These are phyloP conservation scores for Hypoxylon cercidicola DNA, from an alignment of 495 filamentous ascomycete species.

Conservation along the genomic window DNA sequence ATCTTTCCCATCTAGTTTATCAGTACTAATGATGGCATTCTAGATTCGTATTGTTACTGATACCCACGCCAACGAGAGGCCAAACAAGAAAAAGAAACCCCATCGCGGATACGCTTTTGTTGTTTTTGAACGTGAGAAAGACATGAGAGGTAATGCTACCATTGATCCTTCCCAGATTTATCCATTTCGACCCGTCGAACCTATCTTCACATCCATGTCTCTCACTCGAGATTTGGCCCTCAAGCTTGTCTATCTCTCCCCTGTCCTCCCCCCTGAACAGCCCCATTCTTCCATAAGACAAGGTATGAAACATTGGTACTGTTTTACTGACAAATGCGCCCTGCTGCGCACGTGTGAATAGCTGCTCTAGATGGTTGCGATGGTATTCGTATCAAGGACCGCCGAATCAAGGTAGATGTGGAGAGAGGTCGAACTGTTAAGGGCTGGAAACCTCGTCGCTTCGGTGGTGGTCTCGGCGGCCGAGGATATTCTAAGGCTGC, in stretches of 20 bases:
- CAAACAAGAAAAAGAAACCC: slow-evolving; percentile 82
- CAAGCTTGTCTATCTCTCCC: slow-evolving; percentile 64
- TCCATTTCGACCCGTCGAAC: slow-evolving; percentile 47
- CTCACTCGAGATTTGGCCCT: slow-evolving; percentile 60
- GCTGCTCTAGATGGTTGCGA: slow-evolving; percentile 72
- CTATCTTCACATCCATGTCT: slow-evolving; percentile 42
- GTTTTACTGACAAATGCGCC: slow-evolving; percentile 67
- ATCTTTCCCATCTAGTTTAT: slow-evolving; percentile 11
- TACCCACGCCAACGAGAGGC: slow-evolving; percentile 71
- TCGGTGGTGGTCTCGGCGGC: slow-evolving; percentile 91
- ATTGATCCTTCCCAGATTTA: slow-evolving; percentile 52
- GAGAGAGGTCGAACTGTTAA: slow-evolving; percentile 95
- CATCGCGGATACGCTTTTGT: slow-evolving; percentile 96
- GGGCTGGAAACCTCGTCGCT: slow-evolving; percentile 91
- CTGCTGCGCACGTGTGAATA: slow-evolving; percentile 63
- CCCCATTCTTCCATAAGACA: slow-evolving; percentile 34
- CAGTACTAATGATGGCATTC: slow-evolving; percentile 33
- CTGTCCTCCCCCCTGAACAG: slow-evolving; percentile 22
- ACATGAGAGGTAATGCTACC: slow-evolving; percentile 93
- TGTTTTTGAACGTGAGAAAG: slow-evolving; percentile 95
- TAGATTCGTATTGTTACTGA: slow-evolving; percentile 89
- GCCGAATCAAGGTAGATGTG: slow-evolving; percentile 92
- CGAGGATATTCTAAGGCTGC: slow-evolving; percentile 90
- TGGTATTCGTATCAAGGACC: slow-evolving; percentile 90
- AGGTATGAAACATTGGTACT: slow-evolving; percentile 60